Evolutionary conservation across 2,329 filamentous ascomycete genomes (phyloP).

Genomic region (Hypoxylon sp.): DNA sequence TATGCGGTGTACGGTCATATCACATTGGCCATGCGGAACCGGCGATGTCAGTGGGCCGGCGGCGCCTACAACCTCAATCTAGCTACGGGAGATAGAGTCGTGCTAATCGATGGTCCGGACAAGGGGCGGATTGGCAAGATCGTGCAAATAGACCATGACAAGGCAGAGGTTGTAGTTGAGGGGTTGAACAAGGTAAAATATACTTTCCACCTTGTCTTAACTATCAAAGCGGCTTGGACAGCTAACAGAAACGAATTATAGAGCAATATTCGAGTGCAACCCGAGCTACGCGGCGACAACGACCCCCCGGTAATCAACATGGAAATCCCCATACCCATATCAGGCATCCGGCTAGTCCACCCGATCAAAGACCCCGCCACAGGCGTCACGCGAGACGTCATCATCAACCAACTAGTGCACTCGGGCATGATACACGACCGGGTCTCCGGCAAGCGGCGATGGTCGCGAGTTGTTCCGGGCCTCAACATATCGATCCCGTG

Average conservation of each 20-base stretch:
- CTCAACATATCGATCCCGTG: constrained; percentile 82
- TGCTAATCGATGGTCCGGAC: constrained; percentile 82
- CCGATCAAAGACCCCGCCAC: constrained; percentile 77
- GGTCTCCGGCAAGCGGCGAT: constrained; percentile 63
- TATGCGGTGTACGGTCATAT: constrained; percentile 46
- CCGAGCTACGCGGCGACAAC: constrained; percentile 58
- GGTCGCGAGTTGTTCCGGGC: constrained; percentile 76
- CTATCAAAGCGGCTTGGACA: neutral
- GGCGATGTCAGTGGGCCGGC: constrained; percentile 67
- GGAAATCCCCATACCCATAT: constrained; percentile 74
- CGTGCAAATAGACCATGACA: constrained; percentile 66
- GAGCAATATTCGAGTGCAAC: constrained; percentile 59
- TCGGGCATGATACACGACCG: constrained; percentile 66
- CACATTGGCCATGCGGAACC: constrained; percentile 55
- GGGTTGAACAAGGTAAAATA: constrained; percentile 73
- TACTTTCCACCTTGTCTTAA: neutral
- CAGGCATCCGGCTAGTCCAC: constrained; percentile 84
- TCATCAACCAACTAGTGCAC: constrained; percentile 79
- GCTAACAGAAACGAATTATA: constrained; percentile 43
- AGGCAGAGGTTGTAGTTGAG: constrained; percentile 73
- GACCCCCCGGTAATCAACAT: constrained; percentile 62
- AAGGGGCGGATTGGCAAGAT: constrained; percentile 89
- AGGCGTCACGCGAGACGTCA: constrained; percentile 77
- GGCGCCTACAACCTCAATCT: constrained; percentile 72
- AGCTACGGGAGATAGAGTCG: constrained; percentile 81